phyloP scores from a whole-genome alignment of 108 stramenopile species.

The Cyclotella distinguenda region DNA sequence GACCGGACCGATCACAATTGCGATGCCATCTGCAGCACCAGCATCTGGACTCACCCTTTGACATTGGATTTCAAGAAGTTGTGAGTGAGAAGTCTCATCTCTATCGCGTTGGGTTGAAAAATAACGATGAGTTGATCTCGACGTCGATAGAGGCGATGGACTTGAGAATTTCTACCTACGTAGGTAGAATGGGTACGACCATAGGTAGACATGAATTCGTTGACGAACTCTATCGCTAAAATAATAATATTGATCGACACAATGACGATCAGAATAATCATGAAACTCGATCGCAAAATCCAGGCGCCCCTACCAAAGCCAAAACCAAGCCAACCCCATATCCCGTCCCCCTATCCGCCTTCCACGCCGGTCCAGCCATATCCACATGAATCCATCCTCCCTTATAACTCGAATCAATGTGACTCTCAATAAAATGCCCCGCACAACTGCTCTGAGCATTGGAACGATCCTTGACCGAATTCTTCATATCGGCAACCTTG shows the following conservation, averaged over 20 bases:
- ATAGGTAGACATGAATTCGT: no score
- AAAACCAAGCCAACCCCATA: slow-evolving; percentile 86
- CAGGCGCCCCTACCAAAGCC: slow-evolving; percentile 38
- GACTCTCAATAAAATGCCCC: slow-evolving; percentile 87
- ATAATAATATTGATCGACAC: no score
- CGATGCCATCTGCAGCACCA: neutral
- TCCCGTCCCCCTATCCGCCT: slow-evolving; percentile 84
- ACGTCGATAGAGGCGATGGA: no score
- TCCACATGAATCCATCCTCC: slow-evolving; percentile 87
- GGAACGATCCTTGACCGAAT: slow-evolving; percentile 75
- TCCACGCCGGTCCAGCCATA: slow-evolving; percentile 78
- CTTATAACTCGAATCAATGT: slow-evolving; percentile 51
- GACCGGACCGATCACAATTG: neutral
- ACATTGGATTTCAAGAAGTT: slow-evolving; percentile 84
- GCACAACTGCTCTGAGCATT: slow-evolving; percentile 87
- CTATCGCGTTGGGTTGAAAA: no score
- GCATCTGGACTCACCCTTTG: slow-evolving; percentile 59
- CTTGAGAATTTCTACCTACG: no score
- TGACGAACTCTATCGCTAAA: no score
- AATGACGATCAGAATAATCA: no score
- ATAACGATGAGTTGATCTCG: no score
- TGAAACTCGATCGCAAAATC: slow-evolving; percentile 30
- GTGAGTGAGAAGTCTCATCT: slow-evolving; percentile 82
- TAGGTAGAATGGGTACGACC: no score
- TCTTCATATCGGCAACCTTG: slow-evolving; percentile 87